Percentiles rank a stretch among this genome's conserved stretches.
Conservation (phyloP, 2,329 filamentous ascomycete genomes). For the Penicillium rolfsii region DNA sequence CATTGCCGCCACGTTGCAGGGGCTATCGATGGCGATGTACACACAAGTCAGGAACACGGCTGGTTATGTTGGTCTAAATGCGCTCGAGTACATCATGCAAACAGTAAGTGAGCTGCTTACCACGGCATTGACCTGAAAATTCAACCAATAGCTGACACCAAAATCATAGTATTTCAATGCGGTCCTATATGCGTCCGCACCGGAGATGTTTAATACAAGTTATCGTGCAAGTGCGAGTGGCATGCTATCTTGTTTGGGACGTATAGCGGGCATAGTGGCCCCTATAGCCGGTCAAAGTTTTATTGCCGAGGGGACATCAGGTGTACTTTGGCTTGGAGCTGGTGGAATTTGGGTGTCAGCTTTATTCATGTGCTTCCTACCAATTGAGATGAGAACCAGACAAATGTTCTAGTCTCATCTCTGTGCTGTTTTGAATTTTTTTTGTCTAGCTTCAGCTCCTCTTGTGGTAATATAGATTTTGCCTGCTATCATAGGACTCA, state of each 20-base stretch:
- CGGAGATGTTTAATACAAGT: background rate
- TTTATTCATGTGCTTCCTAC: constrained; percentile 17
- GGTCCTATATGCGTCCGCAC: background rate
- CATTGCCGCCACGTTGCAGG: constrained; percentile 15
- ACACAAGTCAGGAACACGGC: constrained; percentile 18
- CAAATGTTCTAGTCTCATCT: constrained; percentile 13
- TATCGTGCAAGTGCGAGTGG: background rate
- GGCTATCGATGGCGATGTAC: constrained; percentile 21
- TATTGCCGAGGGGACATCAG: background rate
- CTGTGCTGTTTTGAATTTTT: background rate
- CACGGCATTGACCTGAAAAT: too few relatives aligned
- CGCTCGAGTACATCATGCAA: constrained; percentile 22
- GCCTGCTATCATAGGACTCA: background rate
- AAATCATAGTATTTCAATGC: background rate
- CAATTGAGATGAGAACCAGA: constrained; percentile 16
- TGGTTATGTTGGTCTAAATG: constrained; percentile 19
- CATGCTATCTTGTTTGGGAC: constrained; percentile 1
- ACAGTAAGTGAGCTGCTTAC: constrained; percentile 4
- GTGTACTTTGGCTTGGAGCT: constrained; percentile 6
- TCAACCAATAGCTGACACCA: too few relatives aligned
- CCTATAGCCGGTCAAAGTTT: background rate
- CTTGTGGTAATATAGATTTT: background rate
- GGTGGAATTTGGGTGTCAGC: constrained; percentile 18
- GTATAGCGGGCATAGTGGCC: background rate
- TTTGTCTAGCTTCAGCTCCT: background rate